Base-by-base conservation (phyloP, 202 grass and related monocot species). In the Eragrostis tef region DNA sequence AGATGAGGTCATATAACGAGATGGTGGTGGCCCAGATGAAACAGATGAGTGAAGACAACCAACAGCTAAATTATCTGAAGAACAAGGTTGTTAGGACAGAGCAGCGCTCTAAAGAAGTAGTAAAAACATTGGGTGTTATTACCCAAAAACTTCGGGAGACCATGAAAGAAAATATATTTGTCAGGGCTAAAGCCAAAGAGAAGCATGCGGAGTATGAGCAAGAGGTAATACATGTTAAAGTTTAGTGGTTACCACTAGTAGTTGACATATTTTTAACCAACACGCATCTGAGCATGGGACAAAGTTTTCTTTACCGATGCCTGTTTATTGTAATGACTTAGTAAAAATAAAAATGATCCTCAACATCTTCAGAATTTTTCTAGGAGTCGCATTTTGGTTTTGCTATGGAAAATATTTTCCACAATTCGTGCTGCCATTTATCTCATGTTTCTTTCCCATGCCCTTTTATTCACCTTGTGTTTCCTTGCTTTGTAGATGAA, bases 41-140 rank as follows among this genome's bases (percentile, higher is more conserved):
- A 45, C 86, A 93, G 52, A 98, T 98, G 95, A 91, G 81, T 54
- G 95, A 98, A 60, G 95, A 98, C 13, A 98, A 94, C 51, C 92
- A 98, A 11, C 82, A 91, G 39, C 80, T 98, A 11, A 80, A 89
- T 79, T 91, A 87, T 68, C 74, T 95, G 22, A 90, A 89, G 75
- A 89, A 92, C 66, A 94, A 91, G 69, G 67, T 93, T 58, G 92
- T 89, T 76, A 93, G 91, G 84, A 83, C 86, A 57, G 82, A 89
- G 67, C 83, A 89, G 57, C 75, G 8, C 14, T 86, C 88, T 50
- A 98, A 98, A 85, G 84, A n/a, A 81, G 88, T 98, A 11, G 87
- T 91, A 84, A 83, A 90, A 74, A 88, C 88, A 10, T 65, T 95
- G 44, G 88, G 67, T 43, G 73, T 87, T 64, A 8, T 93, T 63